Evolutionary conservation across 495 filamentous ascomycete genomes (phyloP).

Genomic region (Chaetomidium leptoderma): DNA sequence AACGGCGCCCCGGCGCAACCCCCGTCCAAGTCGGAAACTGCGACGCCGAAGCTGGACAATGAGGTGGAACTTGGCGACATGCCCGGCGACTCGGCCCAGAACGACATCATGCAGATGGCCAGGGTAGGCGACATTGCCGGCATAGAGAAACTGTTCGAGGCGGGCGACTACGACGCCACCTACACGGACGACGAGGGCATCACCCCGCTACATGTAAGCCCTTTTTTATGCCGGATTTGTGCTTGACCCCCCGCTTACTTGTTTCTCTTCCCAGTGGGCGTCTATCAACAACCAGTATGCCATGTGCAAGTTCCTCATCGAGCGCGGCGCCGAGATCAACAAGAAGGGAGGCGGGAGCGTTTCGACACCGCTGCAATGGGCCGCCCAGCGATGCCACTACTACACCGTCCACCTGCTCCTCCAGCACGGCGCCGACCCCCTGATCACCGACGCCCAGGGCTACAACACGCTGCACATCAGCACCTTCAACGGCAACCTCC

Average conservation of each 20-base stretch:
- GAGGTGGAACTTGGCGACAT: conserved; percentile 69
- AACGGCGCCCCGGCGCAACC: conserved; percentile 41
- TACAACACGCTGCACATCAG: conserved; percentile 96
- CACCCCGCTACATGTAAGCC: conserved; percentile 93
- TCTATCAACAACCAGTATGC: conserved; percentile 98
- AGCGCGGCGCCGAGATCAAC: conserved; percentile 86
- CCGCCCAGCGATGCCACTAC: conserved; percentile 88
- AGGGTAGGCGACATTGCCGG: conserved; percentile 77
- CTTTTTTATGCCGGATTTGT: too few species aligned
- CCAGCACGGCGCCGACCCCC: conserved; percentile 80
- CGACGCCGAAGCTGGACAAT: conserved; percentile 57
- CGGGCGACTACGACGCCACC: conserved; percentile 70
- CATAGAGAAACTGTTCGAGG: conserved; percentile 85
- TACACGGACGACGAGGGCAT: conserved; percentile 88
- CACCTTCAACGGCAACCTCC: conserved; percentile 95
- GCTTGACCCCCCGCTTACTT: not conserved
- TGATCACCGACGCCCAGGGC: conserved; percentile 84
- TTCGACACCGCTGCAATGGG: conserved; percentile 94
- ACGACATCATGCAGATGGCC: conserved; percentile 95
- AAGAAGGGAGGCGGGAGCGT: conserved; percentile 90
- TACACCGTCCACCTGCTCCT: conserved; percentile 73
- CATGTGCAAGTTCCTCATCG: conserved; percentile 90
- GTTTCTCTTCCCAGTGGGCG: conserved; percentile 66
- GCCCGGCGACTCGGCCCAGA: conserved; percentile 49
- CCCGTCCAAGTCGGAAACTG: conserved; percentile 55